Conservation (phyloP, 1,284 basidiomycete species). For the Trichosporon inkin region DNA sequence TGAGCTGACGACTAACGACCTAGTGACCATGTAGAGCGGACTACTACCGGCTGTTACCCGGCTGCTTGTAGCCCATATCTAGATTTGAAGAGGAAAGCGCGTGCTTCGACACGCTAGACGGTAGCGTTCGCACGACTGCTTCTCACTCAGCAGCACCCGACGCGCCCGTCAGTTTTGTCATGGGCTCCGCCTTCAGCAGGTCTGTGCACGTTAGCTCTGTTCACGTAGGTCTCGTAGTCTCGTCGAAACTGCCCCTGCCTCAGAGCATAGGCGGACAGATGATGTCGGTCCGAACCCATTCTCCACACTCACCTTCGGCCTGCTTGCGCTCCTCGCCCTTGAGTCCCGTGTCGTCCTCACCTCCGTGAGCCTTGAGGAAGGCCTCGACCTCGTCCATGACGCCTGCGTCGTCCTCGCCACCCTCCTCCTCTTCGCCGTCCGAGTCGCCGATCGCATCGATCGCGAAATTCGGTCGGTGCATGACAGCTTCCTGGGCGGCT, state of each 20-base stretch:
- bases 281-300: not conserved
- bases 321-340: conserved; percentile 77
- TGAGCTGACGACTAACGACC: not conserved
- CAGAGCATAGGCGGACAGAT: not conserved
- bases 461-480: conserved; percentile 86
- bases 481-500: conserved; percentile 73
- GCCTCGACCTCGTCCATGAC: conserved; percentile 92
- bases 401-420: conserved; percentile 63
- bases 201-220: conserved; percentile 22
- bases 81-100: no score
- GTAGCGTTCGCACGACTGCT: not conserved
- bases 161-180: conserved; percentile 19
- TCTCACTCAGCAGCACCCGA: not conserved
- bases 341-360: conserved; percentile 70
- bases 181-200: conserved; percentile 38
- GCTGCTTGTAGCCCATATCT: not conserved
- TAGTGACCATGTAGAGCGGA: not conserved
- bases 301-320: conserved; percentile 36
- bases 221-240: not conserved
- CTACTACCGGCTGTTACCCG: not conserved
- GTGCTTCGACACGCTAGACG: no score
- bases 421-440: conserved; percentile 63
- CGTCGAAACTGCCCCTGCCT: not conserved
- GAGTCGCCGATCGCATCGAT: conserved; percentile 87
- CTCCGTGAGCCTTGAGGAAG: conserved; percentile 68